Percentiles rank a stretch among this genome's conserved stretches.
phyloP scores from a whole-genome alignment of 2,329 filamentous ascomycete species.

The Neonectria punicea region DNA sequence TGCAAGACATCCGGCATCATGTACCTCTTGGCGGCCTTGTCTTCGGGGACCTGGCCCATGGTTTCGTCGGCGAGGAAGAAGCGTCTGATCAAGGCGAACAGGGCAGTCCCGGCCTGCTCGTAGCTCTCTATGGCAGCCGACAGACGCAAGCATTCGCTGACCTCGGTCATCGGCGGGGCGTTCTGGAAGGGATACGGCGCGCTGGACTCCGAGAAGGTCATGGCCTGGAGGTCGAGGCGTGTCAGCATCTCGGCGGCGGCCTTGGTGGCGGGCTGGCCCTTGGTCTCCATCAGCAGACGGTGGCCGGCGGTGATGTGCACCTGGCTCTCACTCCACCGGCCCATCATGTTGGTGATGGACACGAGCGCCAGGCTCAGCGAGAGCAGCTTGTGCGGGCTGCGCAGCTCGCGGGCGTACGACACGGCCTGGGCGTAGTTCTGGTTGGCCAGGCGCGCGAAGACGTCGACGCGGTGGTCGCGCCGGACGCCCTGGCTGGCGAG shows the following conservation, averaged over 20 bases:
- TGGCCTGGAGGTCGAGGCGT: constrained; percentile 48
- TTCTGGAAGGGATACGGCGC: constrained; percentile 45
- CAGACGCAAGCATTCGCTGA: constrained; percentile 28
- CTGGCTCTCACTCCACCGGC: constrained; percentile 45
- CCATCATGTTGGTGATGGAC: constrained; percentile 46
- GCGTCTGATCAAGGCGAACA: constrained; percentile 36
- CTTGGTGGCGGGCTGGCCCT: constrained; percentile 22
- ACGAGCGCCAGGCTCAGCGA: constrained; percentile 48
- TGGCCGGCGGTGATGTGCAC: constrained; percentile 47
- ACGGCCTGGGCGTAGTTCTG: constrained; percentile 44
- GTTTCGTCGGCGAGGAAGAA: constrained; percentile 36
- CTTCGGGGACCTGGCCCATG: background rate
- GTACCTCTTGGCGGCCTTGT: background rate
- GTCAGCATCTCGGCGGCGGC: constrained; percentile 41
- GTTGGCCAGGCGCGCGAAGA: constrained; percentile 35
- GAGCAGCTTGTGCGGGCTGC: constrained; percentile 41
- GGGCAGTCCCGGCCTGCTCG: constrained; percentile 34
- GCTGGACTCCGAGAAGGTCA: constrained; percentile 47
- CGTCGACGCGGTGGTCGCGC: constrained; percentile 10
- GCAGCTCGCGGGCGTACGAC: constrained; percentile 40
- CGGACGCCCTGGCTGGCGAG: constrained; percentile 26
- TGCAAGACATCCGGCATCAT: constrained; percentile 13
- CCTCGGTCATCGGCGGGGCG: constrained; percentile 20
- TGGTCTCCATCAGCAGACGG: constrained; percentile 37
- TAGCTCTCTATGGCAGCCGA: constrained; percentile 30